Evolutionary conservation across 1,139 yeast genomes (phyloP).

Genomic region (Suhomyces bolitotheri): DNA sequence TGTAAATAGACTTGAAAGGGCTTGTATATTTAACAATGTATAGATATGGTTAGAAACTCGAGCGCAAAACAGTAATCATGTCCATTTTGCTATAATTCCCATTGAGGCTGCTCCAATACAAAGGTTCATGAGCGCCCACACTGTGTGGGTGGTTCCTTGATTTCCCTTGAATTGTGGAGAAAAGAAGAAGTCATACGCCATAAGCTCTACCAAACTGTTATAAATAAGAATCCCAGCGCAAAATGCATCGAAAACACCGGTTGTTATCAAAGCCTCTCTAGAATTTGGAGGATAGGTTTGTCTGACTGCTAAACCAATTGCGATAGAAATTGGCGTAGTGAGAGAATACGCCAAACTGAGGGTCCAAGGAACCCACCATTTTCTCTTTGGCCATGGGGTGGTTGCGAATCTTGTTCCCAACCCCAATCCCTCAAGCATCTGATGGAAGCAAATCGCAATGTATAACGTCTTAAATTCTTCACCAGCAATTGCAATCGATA

Average conservation of each 20-base stretch:
- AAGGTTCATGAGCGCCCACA: constrained; percentile 27
- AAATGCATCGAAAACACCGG: constrained; percentile 38
- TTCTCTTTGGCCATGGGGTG: constrained; percentile 35
- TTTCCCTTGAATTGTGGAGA: constrained; percentile 29
- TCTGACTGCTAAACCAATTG: constrained; percentile 40
- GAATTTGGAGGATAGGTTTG: constrained; percentile 36
- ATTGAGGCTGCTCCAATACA: constrained; percentile 22
- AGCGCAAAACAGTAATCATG: constrained; percentile 11
- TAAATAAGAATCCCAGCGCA: constrained; percentile 44
- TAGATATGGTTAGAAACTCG: too few relatives aligned
- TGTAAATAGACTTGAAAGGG: constrained; percentile 6
- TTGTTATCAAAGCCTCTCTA: constrained; percentile 33
- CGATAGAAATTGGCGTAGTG: constrained; percentile 40
- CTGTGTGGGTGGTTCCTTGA: constrained; percentile 19
- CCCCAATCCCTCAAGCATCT: constrained; percentile 44
- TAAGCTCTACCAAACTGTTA: constrained; percentile 40
- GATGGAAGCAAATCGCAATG: constrained; percentile 43
- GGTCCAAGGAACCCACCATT: constrained; percentile 35
- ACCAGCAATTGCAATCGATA: constrained; percentile 41
- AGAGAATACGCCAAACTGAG: constrained; percentile 33
- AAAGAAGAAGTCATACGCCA: constrained; percentile 41
- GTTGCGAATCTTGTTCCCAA: constrained; percentile 43
- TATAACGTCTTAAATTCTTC: constrained; percentile 37
- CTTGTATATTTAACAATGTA: too few relatives aligned
- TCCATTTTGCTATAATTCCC: constrained; percentile 28